Evolutionary conservation across 73 alveolate genomes (phyloP).

Genomic region (Paramecium sonneborni): DNA sequence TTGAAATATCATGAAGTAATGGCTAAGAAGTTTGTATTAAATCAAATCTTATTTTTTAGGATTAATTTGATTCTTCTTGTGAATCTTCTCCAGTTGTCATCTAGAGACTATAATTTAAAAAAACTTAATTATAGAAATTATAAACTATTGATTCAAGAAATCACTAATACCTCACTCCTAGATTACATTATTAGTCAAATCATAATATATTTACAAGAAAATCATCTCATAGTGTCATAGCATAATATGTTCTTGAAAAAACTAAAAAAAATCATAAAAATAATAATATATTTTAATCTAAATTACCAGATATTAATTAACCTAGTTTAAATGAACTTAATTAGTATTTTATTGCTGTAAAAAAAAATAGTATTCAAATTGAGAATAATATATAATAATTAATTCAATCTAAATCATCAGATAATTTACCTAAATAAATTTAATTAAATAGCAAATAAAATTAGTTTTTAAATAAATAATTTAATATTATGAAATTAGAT

Average conservation of each 20-base stretch:
- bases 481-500: background rate
- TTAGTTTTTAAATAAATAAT: background rate
- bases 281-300: background rate
- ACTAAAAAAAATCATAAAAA: background rate
- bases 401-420: background rate
- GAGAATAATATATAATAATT: background rate
- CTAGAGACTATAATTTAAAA: background rate
- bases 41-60: background rate
- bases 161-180: background rate
- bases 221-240: constrained; percentile 3
- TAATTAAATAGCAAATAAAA: background rate
- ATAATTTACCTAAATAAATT: background rate
- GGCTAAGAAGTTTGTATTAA: background rate
- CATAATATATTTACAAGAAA: background rate
- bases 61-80: background rate
- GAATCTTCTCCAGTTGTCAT: background rate
- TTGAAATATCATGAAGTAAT: background rate
- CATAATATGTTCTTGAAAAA: background rate
- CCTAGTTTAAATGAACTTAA: constrained; percentile 23
- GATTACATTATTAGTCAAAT: background rate
- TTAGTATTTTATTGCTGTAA: background rate
- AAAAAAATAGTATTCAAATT: background rate
- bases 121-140: background rate
- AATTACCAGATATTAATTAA: background rate
- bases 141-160: background rate